Evolutionary conservation across 75 land plant species (phyloP), one percentile per base, ranked within the genome.

Genomic region (Isoetes taiwanensis): DNA sequence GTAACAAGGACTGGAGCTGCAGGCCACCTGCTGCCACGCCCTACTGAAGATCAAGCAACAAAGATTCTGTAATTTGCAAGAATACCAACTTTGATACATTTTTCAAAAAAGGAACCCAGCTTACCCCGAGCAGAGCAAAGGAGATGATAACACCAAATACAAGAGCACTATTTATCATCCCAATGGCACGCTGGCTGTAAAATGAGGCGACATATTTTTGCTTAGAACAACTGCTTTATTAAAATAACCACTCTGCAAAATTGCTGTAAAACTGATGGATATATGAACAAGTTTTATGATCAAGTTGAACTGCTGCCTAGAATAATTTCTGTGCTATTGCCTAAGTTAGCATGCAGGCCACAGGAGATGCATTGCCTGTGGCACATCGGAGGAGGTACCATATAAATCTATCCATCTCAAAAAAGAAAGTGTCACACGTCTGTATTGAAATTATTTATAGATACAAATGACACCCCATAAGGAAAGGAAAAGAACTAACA

Each of bases 121-220:
- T 64, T 85, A 89, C 97, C 84, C 83, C 88, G 54, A 86, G 80
- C 56, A 67, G 64, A 4, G 82, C 63, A 57, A 91, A 91, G 37
- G 85, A 83, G 12, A 50, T 56, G 29, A 91, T 56, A 30, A 86
- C 73, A 11, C 89, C 88, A 37, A 81, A 41, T 43, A 91, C 88
- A 52, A 91, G 56, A 58, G 64, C 40, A 59, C 97, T 94, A 79
- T 91, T 86, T 1, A 79, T 37, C 2, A 73, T 74, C 48, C 97
- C 94, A 61, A 91, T 78, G 42, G 77, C 54, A 43, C 81, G 67
- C 64, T 86, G 94, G 75, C 97, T 91, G 62, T 67, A 72, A 41
- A 21, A 26, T 2, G 43, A 20, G 29, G 1, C 12, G 16, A 8
- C 3, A 53, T 28, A 23, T 3, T 3, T 53, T 19, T 34, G 26